Evolutionary conservation across 2,329 filamentous ascomycete species (phyloP).

Genomic region (Penicillium sp.): DNA sequence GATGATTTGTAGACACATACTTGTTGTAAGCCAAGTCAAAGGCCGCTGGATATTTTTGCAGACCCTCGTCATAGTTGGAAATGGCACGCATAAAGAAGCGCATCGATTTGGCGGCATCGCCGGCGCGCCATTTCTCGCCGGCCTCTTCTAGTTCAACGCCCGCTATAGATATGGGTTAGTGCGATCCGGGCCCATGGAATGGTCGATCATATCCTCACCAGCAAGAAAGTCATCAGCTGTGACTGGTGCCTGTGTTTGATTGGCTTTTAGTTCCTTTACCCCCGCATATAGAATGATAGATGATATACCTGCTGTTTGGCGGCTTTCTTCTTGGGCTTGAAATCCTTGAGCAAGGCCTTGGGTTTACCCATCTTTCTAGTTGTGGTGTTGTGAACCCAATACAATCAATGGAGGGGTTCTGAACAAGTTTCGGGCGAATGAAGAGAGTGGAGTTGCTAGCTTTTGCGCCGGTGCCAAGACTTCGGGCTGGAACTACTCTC

Average conservation of each 20-base stretch:
- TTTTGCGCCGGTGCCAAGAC: neutral
- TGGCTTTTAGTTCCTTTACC: neutral
- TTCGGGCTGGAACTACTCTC: neutral
- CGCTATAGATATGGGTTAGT: conserved; percentile 35
- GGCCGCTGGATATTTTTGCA: conserved; percentile 59
- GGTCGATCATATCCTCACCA: conserved; percentile 37
- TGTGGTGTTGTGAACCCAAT: neutral
- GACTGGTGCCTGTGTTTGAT: conserved; percentile 46
- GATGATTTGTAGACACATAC: conserved; percentile 41
- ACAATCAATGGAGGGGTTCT: neutral
- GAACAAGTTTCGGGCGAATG: neutral
- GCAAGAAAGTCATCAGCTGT: conserved; percentile 69
- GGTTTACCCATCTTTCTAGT: conserved; percentile 38
- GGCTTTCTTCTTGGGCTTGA: conserved; percentile 45
- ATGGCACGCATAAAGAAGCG: conserved; percentile 63
- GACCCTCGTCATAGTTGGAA: conserved; percentile 64
- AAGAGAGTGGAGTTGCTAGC: neutral
- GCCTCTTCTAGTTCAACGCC: conserved; percentile 70
- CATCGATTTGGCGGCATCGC: conserved; percentile 65
- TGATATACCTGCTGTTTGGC: conserved; percentile 37
- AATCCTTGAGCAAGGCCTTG: conserved; percentile 42
- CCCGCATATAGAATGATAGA: neutral
- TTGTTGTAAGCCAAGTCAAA: conserved; percentile 77
- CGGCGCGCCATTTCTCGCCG: conserved; percentile 72
- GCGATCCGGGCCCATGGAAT: neutral